A percentile compares a stretch with the other conserved stretches of the same genome.
These are phyloP conservation scores for Pachysandra terminalis DNA, from an alignment of 164 flowering plant genomes.

Conservation along the genomic window DNA sequence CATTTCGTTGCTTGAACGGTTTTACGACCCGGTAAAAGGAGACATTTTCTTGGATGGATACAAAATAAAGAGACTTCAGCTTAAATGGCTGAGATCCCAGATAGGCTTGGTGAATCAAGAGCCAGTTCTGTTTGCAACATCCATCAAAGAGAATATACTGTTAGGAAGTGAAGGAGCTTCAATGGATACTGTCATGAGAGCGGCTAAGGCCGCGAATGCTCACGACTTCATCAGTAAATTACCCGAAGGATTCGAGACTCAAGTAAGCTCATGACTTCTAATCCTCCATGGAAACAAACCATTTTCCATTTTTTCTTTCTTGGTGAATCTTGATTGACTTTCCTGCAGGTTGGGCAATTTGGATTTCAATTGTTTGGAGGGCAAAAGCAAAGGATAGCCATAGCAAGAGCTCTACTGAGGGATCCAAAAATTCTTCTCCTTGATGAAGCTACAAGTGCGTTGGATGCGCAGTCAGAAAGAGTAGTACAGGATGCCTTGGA, in stretches of 20 bases:
- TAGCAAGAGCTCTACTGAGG: constrained; percentile 28
- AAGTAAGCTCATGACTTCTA: constrained; percentile 17
- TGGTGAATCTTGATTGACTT: background rate
- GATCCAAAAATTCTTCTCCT: constrained; percentile 27
- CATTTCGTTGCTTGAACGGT: constrained; percentile 47
- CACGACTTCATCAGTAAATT: constrained; percentile 32
- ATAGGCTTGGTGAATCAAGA: constrained; percentile 60
- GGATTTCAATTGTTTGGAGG: constrained; percentile 32
- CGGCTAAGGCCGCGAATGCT: constrained; percentile 43
- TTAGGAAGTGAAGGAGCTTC: constrained; percentile 41
- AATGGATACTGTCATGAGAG: constrained; percentile 23
- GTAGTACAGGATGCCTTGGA: constrained; percentile 27
- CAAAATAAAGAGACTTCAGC: constrained; percentile 33
- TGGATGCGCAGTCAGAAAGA: constrained; percentile 26
- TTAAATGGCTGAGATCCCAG: constrained; percentile 49
- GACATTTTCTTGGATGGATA: constrained; percentile 44
- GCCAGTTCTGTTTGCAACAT: constrained; percentile 55
- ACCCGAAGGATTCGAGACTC: constrained; percentile 38
- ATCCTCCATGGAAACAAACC: no score
- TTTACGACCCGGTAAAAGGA: constrained; percentile 49
- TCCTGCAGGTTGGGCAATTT: constrained; percentile 27
- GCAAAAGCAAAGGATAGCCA: constrained; percentile 29
- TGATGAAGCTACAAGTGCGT: constrained; percentile 35
- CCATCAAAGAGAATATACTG: constrained; percentile 52
- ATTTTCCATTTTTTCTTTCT: background rate